Base-by-base conservation (phyloP, 2,329 filamentous ascomycete species). In the Sporothrix phasma region DNA sequence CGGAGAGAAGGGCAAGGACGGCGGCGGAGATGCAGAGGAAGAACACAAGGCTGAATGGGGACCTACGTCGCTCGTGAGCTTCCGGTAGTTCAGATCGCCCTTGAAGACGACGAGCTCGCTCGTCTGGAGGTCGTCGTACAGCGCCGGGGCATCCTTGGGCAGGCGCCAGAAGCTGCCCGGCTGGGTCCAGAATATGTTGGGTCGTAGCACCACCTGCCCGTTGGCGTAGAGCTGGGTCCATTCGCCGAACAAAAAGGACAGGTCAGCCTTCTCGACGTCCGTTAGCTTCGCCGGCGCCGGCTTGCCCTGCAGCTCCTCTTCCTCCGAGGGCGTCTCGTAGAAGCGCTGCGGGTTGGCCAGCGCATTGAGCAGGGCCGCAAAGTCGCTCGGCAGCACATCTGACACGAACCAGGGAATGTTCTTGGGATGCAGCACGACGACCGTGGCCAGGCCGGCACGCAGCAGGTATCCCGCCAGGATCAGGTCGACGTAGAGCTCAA, bases 401-500 rank as follows among this genome's bases (percentile, higher is more conserved):
- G 92, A 97, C 56, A 99, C 94, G 73, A 97, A 99, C 94, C 94
- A 99, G 0, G 94, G 94, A 65, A 99, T 92, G 24, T 86, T 88
- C 78, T 99, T 99, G 61, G 94, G 92, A 72, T 96, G 92, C 10
- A 99, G 82, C 22, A 97, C 86, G 15, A 99, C 82, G 26, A 86
- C 85, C 0, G 92, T 97, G 0, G 94, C 94, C 5, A 99, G 84
- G 0, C 88, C 90, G 0, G 91, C 82, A 0, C 90, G 87, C 6
- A 99, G 81, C 15, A 99, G 81, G 73, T 96, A 99, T 0, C 92
- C 93, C 0, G 91, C 92, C 1, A 99, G 82, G 64, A 97, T 87
- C 10, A 99, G 82, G 72, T 99, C 94, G 68, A 97, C 94, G 72
- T 92, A 99, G 13, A 99, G 83, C 79, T 99, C 94, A 72, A 99